Percentiles rank a stretch among this genome's conserved stretches.
Evolutionary conservation across 1,284 basidiomycete species (phyloP).

Genomic region (Malassezia brasiliensis): DNA sequence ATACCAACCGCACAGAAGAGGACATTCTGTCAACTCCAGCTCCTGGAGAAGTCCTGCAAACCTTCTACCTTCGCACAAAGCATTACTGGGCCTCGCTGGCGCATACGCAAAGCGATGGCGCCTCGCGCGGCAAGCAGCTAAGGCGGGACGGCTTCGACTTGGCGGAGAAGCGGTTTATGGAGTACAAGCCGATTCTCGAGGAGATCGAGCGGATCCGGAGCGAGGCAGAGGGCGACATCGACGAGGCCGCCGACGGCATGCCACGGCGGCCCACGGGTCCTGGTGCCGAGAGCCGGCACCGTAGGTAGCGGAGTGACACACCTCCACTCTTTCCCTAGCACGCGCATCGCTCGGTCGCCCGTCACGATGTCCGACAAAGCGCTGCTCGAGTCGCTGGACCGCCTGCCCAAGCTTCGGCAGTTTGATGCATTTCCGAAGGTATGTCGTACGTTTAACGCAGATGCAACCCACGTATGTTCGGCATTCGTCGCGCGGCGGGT

Average conservation of each 20-base stretch:
- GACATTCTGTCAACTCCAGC: constrained; percentile 71
- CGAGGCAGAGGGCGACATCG: constrained; percentile 63
- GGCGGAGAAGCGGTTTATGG: constrained; percentile 36
- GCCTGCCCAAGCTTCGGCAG: constrained; percentile 36
- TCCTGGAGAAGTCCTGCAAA: constrained; percentile 75
- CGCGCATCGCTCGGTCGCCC: too few relatives aligned
- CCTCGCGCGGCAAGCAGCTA: constrained; percentile 68
- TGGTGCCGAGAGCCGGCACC: constrained; percentile 42
- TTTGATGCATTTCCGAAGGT: constrained; percentile 48
- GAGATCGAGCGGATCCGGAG: constrained; percentile 69
- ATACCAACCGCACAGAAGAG: constrained; percentile 59
- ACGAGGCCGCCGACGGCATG: constrained; percentile 61
- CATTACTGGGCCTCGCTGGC: constrained; percentile 70
- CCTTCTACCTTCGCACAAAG: constrained; percentile 66
- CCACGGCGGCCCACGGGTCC: constrained; percentile 42
- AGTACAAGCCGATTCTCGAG: constrained; percentile 43
- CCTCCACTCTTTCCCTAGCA: not conserved
- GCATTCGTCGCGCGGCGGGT: constrained; percentile 72
- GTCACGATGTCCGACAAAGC: constrained; percentile 25
- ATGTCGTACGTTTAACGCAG: constrained; percentile 5
- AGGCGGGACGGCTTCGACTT: constrained; percentile 57
- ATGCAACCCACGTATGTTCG: constrained; percentile 73
- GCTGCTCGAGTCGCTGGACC: constrained; percentile 35
- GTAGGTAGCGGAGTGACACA: constrained; percentile 16
- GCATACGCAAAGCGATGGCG: constrained; percentile 52